Evolutionary conservation across 2,329 filamentous ascomycete species (phyloP).

Genomic region (Botrytis paeoniae): DNA sequence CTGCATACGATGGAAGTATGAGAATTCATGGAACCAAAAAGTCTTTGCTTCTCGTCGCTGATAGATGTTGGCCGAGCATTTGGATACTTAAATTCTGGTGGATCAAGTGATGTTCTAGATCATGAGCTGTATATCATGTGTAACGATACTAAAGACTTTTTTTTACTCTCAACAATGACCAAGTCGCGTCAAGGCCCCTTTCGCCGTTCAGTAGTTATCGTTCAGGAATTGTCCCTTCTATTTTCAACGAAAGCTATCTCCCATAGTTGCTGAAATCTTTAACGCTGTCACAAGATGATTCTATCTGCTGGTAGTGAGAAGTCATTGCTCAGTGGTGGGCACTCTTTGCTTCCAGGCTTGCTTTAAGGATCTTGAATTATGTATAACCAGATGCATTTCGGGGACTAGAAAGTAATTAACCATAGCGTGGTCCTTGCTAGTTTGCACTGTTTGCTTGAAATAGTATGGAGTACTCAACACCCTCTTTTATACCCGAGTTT

Average conservation of each 20-base stretch:
- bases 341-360: not conserved
- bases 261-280: not conserved
- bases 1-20: not conserved
- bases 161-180: not conserved
- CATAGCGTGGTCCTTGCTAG: too few species aligned
- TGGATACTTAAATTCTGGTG: not conserved
- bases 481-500: not conserved
- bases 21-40: not conserved
- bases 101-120: not conserved
- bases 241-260: not conserved
- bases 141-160: not conserved
- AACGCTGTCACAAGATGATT: not conserved
- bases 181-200: not conserved
- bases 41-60: not conserved
- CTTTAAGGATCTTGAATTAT: not conserved
- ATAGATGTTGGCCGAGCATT: not conserved
- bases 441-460: not conserved
- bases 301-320: not conserved
- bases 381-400: not conserved
- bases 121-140: not conserved
- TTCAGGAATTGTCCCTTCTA: not conserved
- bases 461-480: not conserved
- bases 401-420: not conserved
- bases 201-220: accelerated
- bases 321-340: not conserved